Conservation (phyloP, 345 rosid species). For the Xanthoceras sorbifolium region DNA sequence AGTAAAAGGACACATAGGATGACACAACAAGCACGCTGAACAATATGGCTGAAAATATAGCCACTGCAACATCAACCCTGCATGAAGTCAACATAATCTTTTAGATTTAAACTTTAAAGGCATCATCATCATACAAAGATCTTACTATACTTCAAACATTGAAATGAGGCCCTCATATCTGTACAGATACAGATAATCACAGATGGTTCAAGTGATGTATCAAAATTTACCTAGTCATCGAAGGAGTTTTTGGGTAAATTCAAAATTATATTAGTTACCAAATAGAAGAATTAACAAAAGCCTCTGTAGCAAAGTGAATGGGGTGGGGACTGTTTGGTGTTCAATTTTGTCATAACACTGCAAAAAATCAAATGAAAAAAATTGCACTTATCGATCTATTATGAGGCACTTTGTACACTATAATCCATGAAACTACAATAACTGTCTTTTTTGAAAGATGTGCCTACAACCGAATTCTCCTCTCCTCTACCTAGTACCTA, state of each 20-base stretch:
- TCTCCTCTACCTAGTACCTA: neutral
- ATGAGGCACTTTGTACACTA: neutral
- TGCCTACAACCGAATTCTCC: conserved; percentile 1
- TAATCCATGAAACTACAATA: neutral
- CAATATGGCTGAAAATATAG: conserved; percentile 43
- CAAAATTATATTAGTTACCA: neutral
- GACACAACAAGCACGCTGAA: conserved; percentile 39
- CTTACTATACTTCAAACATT: neutral
- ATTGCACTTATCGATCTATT: neutral
- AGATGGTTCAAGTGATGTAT: neutral
- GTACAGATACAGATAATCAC: neutral
- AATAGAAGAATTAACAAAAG: neutral
- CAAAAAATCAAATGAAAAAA: neutral
- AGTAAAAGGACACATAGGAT: conserved; percentile 32
- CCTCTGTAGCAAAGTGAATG: neutral
- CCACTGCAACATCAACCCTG: conserved; percentile 51
- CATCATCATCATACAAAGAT: neutral
- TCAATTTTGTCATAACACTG: neutral
- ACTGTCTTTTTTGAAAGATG: neutral
- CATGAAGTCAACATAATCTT: conserved; percentile 22
- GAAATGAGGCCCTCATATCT: neutral
- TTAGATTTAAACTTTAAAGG: conserved; percentile 4
- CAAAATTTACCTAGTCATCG: neutral
- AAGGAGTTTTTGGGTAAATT: neutral
- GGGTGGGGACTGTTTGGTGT: neutral